These are phyloP conservation scores for Pseudozyma thailandica DNA, from an alignment of 1,284 basidiomycete species.

Conservation along the genomic window DNA sequence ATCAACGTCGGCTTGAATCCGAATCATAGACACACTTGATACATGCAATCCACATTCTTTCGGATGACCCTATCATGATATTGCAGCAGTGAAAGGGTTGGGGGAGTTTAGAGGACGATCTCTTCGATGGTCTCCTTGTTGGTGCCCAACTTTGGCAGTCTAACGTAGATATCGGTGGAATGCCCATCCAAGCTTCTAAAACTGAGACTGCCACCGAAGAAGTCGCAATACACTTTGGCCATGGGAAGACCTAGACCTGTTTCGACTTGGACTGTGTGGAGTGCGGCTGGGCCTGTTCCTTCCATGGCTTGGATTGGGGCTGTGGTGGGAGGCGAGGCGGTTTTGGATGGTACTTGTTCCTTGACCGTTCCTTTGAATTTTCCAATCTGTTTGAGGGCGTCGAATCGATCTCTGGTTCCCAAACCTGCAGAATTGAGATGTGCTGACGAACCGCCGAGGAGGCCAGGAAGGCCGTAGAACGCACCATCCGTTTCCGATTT, in stretches of 20 bases:
- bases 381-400: slow-evolving; percentile 46
- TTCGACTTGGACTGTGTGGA: slow-evolving; percentile 50
- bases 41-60: not conserved
- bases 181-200: slow-evolving; percentile 81
- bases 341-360: slow-evolving; percentile 43
- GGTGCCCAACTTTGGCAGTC: slow-evolving; percentile 83
- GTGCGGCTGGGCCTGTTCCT: slow-evolving; percentile 45
- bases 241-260: slow-evolving; percentile 61
- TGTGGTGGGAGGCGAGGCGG: not conserved
- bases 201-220: slow-evolving; percentile 78
- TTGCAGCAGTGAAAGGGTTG: not conserved
- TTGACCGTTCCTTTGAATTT: slow-evolving; percentile 61
- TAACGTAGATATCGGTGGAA: slow-evolving; percentile 68
- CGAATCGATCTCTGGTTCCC: slow-evolving; percentile 41
- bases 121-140: slow-evolving; percentile 75
- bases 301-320: slow-evolving; percentile 23
- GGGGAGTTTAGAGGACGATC: slow-evolving; percentile 29
- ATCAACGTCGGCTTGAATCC: slow-evolving; percentile 18
- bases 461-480: slow-evolving; percentile 14
- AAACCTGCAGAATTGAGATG: slow-evolving; percentile 27
- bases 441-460: slow-evolving; percentile 1
- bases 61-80: not conserved
- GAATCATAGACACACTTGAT: not conserved
- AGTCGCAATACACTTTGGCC: slow-evolving; percentile 63
- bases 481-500: not conserved